These are phyloP conservation scores for Leishmania tarentolae DNA, from an alignment of 208 protist species.

Conservation along the genomic window DNA sequence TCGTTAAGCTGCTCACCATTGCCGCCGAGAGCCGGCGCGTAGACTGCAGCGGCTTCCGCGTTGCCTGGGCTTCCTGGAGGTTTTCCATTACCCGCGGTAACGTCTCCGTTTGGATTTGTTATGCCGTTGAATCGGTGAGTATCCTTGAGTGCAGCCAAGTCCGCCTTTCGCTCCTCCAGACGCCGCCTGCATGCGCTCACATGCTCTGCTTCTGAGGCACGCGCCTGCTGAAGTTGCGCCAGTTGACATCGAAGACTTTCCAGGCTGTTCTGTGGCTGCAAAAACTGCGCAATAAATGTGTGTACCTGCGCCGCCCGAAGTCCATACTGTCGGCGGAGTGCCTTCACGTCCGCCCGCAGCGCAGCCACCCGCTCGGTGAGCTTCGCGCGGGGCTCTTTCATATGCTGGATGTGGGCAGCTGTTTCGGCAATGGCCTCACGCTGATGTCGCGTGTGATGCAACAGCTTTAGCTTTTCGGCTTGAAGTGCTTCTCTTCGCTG, in stretches of 20 bases:
- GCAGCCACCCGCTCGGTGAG: constrained; percentile 9
- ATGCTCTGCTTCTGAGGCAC: background rate
- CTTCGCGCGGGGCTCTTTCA: constrained; percentile 28
- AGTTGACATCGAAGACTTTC: constrained; percentile 14
- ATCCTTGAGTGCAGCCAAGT: background rate
- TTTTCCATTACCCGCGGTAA: background rate
- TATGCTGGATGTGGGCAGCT: constrained; percentile 26
- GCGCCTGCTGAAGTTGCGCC: constrained; percentile 5
- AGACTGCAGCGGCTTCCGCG: background rate
- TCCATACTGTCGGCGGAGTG: constrained; percentile 23
- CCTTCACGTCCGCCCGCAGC: constrained; percentile 14
- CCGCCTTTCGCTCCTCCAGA: constrained; percentile 2
- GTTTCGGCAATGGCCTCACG: constrained; percentile 15
- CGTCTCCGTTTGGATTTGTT: background rate
- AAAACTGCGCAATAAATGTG: constrained; percentile 19
- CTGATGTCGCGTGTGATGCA: constrained; percentile 22
- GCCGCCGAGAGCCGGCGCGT: background rate
- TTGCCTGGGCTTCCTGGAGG: no score
- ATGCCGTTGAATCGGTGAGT: background rate
- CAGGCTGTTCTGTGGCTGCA: constrained; percentile 18
- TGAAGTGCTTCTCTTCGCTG: constrained; percentile 40
- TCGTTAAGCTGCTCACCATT: background rate
- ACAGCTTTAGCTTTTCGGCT: constrained; percentile 39
- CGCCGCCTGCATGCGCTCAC: background rate
- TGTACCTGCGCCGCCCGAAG: constrained; percentile 20